These are phyloP conservation scores for Hypoxylon sp. DNA, from an alignment of 2,329 filamentous ascomycete species.

Conservation along the genomic window DNA sequence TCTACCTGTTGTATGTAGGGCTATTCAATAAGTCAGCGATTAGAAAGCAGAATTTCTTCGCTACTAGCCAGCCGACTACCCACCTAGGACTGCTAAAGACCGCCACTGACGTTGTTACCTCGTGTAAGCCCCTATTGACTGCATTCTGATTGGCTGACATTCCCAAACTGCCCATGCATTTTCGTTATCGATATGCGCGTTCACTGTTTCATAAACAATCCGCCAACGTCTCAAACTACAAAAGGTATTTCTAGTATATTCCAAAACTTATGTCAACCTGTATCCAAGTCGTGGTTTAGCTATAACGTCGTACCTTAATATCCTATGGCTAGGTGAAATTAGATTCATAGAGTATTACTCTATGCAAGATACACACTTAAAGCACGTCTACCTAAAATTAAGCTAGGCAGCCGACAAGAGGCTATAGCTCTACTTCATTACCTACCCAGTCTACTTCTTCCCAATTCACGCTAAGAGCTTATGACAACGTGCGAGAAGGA, in stretches of 20 bases:
- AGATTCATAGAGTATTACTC: too few relatives aligned
- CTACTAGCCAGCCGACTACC: background rate
- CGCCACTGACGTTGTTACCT: constrained; percentile 7
- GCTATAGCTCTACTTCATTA: too few relatives aligned
- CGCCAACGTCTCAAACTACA: background rate
- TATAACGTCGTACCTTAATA: background rate
- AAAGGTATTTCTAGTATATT: background rate
- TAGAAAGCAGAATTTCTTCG: constrained; percentile 42
- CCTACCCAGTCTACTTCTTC: too few relatives aligned
- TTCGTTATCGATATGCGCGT: constrained; percentile 22
- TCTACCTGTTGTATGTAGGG: background rate
- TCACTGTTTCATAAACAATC: background rate
- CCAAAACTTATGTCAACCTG: background rate
- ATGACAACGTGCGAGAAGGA: too few relatives aligned
- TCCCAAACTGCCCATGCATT: background rate
- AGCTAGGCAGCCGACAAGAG: too few relatives aligned
- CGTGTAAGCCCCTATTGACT: constrained; percentile 5
- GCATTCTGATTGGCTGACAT: constrained; percentile 21
- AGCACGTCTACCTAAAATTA: too few relatives aligned
- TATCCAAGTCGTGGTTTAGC: background rate
- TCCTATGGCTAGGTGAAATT: too few relatives aligned
- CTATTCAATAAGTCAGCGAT: constrained; percentile 48
- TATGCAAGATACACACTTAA: too few relatives aligned
- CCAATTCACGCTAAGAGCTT: too few relatives aligned
- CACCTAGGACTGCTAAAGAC: background rate